These are phyloP conservation scores for Colletotrichum plurivorum DNA, from an alignment of 2,329 filamentous ascomycete genomes.

Conservation along the genomic window DNA sequence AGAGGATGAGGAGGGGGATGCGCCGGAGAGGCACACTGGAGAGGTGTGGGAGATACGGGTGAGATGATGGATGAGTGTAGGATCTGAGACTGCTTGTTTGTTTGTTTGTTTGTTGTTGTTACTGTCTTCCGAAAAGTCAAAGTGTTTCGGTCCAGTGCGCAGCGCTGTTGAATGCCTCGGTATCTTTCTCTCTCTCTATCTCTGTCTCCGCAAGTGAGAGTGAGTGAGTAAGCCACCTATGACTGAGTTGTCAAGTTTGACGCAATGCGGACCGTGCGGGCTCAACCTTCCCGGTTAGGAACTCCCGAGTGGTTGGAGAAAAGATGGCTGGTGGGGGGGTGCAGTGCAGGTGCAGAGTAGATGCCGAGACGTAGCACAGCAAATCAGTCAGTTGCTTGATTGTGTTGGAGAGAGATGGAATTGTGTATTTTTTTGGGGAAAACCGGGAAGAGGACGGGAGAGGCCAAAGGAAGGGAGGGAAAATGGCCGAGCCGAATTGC, in stretches of 20 bases:
- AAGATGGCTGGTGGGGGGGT: background rate
- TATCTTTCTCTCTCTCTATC: no score
- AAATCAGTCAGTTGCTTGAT: background rate
- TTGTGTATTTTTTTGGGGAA: conserved; percentile 22
- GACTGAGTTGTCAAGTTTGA: background rate
- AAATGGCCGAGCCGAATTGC: conserved; percentile 36
- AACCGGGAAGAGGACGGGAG: background rate
- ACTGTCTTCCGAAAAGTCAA: no score
- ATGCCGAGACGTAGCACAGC: background rate
- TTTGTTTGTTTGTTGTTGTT: no score
- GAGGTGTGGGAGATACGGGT: no score
- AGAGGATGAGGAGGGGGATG: no score
- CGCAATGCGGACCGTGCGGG: background rate
- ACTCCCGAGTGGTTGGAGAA: conserved; percentile 6
- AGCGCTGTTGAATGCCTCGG: no score
- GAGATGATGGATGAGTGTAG: no score
- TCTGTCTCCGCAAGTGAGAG: no score
- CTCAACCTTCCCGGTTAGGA: conserved; percentile 11
- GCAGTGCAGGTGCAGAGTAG: background rate
- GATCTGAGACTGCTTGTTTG: no score
- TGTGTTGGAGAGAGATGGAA: background rate
- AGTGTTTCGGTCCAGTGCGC: no score
- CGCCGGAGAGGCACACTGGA: no score
- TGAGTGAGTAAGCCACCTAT: no score
- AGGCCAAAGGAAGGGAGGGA: background rate